phyloP scores from a whole-genome alignment of 345 rosid genomes.

The Gossypium stocksii region DNA sequence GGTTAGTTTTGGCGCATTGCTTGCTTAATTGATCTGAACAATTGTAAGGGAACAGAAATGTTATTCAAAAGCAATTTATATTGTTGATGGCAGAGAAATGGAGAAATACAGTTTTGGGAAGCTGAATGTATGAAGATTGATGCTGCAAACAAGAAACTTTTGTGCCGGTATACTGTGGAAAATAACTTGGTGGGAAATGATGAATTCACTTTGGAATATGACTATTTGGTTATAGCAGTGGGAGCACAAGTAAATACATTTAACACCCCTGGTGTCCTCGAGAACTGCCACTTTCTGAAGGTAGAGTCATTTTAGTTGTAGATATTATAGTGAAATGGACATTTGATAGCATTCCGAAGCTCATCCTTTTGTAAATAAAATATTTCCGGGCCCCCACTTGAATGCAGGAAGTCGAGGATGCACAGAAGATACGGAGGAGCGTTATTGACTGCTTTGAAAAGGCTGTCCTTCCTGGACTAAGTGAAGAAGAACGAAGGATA shows the following conservation, averaged over 20 bases:
- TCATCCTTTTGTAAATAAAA: neutral
- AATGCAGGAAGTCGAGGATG: slow-evolving; percentile 90
- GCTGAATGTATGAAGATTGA: slow-evolving; percentile 87
- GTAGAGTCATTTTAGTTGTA: slow-evolving; percentile 24
- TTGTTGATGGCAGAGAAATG: slow-evolving; percentile 50
- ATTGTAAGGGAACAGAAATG: neutral
- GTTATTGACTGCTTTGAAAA: slow-evolving; percentile 91
- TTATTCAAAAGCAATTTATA: neutral
- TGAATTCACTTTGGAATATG: slow-evolving; percentile 73
- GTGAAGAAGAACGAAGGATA: slow-evolving; percentile 66
- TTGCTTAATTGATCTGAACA: neutral
- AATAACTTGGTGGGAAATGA: slow-evolving; percentile 45
- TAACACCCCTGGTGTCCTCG: slow-evolving; percentile 85
- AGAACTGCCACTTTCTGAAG: slow-evolving; percentile 95
- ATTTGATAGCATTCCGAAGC: slow-evolving; percentile 2
- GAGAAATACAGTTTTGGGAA: slow-evolving; percentile 75
- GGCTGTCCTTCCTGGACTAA: slow-evolving; percentile 77
- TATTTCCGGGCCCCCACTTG: neutral
- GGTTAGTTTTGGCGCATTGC: neutral
- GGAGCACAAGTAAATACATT: slow-evolving; percentile 97
- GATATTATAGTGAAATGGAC: neutral
- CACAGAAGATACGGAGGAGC: slow-evolving; percentile 74
- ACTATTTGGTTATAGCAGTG: slow-evolving; percentile 76
- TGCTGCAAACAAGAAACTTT: slow-evolving; percentile 53
- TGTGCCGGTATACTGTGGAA: slow-evolving; percentile 51